Base-by-base conservation (phyloP, 116 monocot genomes). In the Dioscorea cayenensis region DNA sequence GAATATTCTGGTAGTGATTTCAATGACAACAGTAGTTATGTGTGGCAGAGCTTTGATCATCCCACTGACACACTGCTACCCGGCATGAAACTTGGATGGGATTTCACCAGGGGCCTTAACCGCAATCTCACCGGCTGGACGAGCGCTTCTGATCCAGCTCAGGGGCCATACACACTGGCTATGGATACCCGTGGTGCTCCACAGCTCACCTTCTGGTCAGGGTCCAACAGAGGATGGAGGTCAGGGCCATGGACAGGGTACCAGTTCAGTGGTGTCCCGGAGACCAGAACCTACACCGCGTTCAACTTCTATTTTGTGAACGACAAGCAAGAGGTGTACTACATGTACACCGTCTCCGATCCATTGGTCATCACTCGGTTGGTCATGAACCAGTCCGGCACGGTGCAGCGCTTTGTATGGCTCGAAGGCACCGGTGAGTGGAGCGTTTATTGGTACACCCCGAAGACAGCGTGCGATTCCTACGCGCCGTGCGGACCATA, bases 21-120 rank as follows among this genome's bases (percentile, higher is more conserved):
- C 32, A 49, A 13, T 20, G 60, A 16, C 7, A 38, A 2, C 20
- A 51, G 28, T 6, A 55, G 52, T 16, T 66, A 66, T 49, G 16
- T 49, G 5, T 81, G 76, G 76, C 72, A 77, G 43, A 68, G 81
- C 51, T 81, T 81, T 66, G 72, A 81, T 35, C 35, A 81, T 62
- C 80, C 76, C 29, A 72, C 66, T 11, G 76, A 81, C 43, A 77
- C 73, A 19, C 38, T 76, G 7, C 36, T 81, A 3, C 72, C 81
- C 1, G 77, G 77, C 20, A 73, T 84, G 84, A 74, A 66, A 60
- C n/a, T 80, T 3, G 76, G 81, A 27, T 37, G 59, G 61, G 36
- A 81, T 29, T 29, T 36, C 5, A 27, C 37, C 0, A 20, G 18
- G 1, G 72, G 76, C 4, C 37, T 76, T 17, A 81, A 76, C 68